Evolutionary conservation across 2,329 filamentous ascomycete species (phyloP).

Genomic region (Aspergillus glaucus): DNA sequence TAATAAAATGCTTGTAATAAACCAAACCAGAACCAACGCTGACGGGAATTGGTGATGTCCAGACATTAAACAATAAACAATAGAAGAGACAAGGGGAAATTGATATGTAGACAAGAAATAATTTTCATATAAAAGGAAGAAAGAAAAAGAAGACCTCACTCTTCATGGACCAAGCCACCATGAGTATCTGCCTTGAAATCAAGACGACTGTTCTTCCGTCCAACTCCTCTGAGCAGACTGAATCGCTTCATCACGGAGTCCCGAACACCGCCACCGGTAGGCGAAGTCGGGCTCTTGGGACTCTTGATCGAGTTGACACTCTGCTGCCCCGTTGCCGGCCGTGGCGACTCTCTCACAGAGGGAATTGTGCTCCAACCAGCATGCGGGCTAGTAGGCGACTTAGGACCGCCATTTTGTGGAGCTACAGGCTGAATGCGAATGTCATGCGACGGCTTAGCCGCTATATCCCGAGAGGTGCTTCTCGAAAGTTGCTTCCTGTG

Average conservation of each 20-base stretch:
- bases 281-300: slow-evolving; percentile 29
- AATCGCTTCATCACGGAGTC: slow-evolving; percentile 70
- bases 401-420: neutral
- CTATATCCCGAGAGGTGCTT: slow-evolving; percentile 23
- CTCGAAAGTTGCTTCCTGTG: slow-evolving; percentile 20
- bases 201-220: slow-evolving; percentile 59
- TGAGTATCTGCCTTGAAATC: slow-evolving; percentile 34
- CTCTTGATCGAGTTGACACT: slow-evolving; percentile 11
- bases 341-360: slow-evolving; percentile 27
- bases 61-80: slow-evolving; percentile 14
- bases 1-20: slow-evolving; percentile 1
- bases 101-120: slow-evolving; percentile 9
- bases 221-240: slow-evolving; percentile 65
- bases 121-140: slow-evolving; percentile 4
- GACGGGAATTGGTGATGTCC: slow-evolving; percentile 14
- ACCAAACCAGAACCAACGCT: neutral
- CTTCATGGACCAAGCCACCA: slow-evolving; percentile 28
- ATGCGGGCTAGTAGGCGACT: slow-evolving; percentile 10
- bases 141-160: slow-evolving; percentile 21
- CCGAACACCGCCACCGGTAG: slow-evolving; percentile 33
- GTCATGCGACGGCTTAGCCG: slow-evolving; percentile 19
- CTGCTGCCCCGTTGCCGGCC: slow-evolving; percentile 27
- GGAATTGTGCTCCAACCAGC: slow-evolving; percentile 31
- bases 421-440: slow-evolving; percentile 19
- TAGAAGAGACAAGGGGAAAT: neutral